Conservation (phyloP, 768 basidiomycete genomes). For the Lentinula edodes region DNA sequence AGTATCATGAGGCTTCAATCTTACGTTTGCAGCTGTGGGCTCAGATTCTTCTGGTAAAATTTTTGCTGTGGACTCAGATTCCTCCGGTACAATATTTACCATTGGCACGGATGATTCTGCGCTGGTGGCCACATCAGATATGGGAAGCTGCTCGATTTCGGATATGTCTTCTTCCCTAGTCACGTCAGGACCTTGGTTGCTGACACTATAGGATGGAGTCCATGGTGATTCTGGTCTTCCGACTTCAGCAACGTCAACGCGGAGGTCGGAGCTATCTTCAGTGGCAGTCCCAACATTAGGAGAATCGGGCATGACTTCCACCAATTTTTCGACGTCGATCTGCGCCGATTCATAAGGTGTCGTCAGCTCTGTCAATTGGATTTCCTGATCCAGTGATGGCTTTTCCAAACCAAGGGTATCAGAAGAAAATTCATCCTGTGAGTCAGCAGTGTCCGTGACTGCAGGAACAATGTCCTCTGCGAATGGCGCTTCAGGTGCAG, state of each 20-base stretch:
- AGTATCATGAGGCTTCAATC: not conserved
- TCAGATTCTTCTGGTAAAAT: not conserved
- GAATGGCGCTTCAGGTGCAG: not conserved
- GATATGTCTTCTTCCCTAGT: constrained; percentile 17
- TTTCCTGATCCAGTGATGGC: not conserved
- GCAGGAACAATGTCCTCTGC: not conserved
- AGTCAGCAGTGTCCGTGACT: not conserved
- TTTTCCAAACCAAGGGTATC: not conserved
- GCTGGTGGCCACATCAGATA: not conserved
- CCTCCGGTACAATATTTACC: not conserved
- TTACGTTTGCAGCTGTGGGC: not conserved
- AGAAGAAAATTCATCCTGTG: not conserved
- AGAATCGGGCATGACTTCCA: not conserved
- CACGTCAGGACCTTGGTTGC: constrained; percentile 32
- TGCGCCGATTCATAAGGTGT: not conserved
- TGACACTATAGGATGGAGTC: constrained; percentile 50
- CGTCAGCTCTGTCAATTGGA: not conserved
- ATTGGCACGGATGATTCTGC: not conserved
- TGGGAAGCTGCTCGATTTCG: not conserved
- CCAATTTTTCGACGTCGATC: not conserved
- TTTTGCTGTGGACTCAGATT: not conserved
- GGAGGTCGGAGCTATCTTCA: not conserved
- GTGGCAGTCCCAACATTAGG: no score
- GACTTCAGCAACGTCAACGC: constrained; percentile 12
- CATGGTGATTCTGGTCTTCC: constrained; percentile 47